A percentile compares a stretch with the other conserved stretches of the same genome.
Evolutionary conservation across 2,329 filamentous ascomycete genomes (phyloP).

Genomic region (Blumeria graminis): DNA sequence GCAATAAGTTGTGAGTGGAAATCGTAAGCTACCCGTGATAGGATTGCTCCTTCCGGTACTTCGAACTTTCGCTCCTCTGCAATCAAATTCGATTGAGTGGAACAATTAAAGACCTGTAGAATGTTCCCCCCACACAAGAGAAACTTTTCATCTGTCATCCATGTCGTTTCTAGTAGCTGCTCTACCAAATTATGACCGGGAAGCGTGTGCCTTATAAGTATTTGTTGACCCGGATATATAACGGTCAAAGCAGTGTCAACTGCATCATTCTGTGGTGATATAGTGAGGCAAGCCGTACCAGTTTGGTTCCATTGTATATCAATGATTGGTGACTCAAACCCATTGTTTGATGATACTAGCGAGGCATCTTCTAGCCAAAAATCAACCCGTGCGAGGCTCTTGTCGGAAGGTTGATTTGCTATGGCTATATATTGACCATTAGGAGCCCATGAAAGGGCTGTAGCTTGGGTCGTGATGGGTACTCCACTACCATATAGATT

Average conservation of each 20-base stretch:
- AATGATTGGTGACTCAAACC: constrained; percentile 34
- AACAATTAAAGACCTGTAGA: constrained; percentile 22
- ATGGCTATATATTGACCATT: constrained; percentile 31
- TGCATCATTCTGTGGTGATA: constrained; percentile 29
- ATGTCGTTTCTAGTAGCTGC: constrained; percentile 31
- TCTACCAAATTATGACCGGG: constrained; percentile 24
- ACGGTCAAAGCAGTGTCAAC: constrained; percentile 30
- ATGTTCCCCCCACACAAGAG: constrained; percentile 32
- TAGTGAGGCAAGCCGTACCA: constrained; percentile 28
- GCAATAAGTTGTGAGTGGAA: constrained; percentile 27
- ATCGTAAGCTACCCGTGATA: constrained; percentile 33
- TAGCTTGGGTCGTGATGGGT: constrained; percentile 27
- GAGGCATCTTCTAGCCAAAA: constrained; percentile 31
- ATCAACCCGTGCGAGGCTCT: constrained; percentile 24
- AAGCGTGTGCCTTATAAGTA: constrained; percentile 21
- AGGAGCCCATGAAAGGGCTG: constrained; percentile 34
- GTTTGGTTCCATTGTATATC: constrained; percentile 36
- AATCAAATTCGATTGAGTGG: constrained; percentile 22
- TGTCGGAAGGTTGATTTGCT: constrained; percentile 27
- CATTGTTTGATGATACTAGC: constrained; percentile 27
- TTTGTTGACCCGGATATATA: constrained; percentile 15
- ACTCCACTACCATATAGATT: constrained; percentile 29
- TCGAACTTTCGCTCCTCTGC: constrained; percentile 24
- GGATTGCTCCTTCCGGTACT: constrained; percentile 26
- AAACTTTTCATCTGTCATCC: constrained; percentile 34